Conservation (phyloP, 2,329 filamentous ascomycete species). For the Aspergillus piperis region DNA sequence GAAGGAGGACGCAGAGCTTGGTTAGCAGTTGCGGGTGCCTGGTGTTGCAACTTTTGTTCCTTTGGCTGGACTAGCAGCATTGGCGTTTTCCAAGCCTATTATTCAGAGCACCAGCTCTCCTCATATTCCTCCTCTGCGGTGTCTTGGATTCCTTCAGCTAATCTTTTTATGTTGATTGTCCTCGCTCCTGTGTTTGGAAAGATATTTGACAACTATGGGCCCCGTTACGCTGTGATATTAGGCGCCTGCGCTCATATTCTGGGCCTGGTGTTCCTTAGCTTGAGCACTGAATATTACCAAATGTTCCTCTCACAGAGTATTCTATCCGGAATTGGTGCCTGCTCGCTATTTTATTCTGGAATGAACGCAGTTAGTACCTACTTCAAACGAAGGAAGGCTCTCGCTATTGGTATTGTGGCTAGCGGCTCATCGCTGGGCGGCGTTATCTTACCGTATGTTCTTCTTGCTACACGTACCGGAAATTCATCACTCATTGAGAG, state of each 20-base stretch:
- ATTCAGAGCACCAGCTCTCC: constrained; percentile 51
- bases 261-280: constrained; percentile 56
- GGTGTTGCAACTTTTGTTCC: constrained; percentile 41
- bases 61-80: constrained; percentile 53
- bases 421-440: constrained; percentile 54
- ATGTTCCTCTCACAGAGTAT: constrained; percentile 4
- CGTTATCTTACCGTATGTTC: constrained; percentile 52
- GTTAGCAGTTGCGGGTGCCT: background rate
- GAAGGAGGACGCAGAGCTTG: constrained; percentile 6
- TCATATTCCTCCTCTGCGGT: constrained; percentile 52
- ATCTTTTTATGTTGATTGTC: constrained; percentile 29
- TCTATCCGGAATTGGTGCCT: background rate
- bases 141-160: constrained; percentile 61
- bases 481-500: no score
- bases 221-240: constrained; percentile 53
- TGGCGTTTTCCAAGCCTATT: constrained; percentile 62
- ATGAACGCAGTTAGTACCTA: constrained; percentile 36
- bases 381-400: constrained; percentile 51
- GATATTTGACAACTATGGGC: constrained; percentile 63
- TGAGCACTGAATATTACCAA: constrained; percentile 53
- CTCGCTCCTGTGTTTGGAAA: constrained; percentile 57
- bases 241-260: constrained; percentile 56
- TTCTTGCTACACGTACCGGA: no score
- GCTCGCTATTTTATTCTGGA: background rate
- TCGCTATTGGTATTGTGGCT: constrained; percentile 53